These are phyloP conservation scores for Penicillium crustosum DNA, from an alignment of 2,329 filamentous ascomycete genomes.

Conservation along the genomic window DNA sequence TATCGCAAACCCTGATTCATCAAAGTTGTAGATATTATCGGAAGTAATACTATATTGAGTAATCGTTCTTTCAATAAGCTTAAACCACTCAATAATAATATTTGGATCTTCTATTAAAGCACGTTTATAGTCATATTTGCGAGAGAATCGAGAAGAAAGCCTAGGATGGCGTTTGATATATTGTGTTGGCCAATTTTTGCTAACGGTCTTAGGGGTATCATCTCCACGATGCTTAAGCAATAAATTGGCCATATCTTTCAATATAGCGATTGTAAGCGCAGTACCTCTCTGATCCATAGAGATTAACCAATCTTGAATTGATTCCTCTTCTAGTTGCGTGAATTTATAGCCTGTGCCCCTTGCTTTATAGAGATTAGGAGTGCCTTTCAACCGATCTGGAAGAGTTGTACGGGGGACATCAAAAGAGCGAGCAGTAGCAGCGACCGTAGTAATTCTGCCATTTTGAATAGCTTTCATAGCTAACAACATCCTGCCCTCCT, in stretches of 20 bases:
- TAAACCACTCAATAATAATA: neutral
- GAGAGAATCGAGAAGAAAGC: neutral
- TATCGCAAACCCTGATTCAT: no score
- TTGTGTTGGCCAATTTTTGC: neutral
- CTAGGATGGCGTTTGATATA: neutral
- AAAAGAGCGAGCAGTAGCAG: slow-evolving; percentile 3
- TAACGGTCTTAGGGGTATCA: neutral
- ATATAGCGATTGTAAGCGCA: neutral
- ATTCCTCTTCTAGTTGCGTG: neutral
- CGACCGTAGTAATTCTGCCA: neutral
- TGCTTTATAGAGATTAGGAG: neutral
- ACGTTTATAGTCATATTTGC: neutral
- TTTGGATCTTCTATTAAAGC: neutral
- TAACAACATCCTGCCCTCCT: neutral
- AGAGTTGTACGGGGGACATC: no score
- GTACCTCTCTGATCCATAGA: neutral
- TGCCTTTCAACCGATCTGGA: no score
- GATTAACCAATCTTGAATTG: neutral
- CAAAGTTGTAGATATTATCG: no score
- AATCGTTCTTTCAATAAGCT: neutral
- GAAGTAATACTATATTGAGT: neutral
- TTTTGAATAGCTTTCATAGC: slow-evolving; percentile 9
- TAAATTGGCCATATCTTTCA: slow-evolving; percentile 2
- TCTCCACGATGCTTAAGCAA: neutral
- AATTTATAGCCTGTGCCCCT: slow-evolving; percentile 5